Base-by-base conservation (phyloP, 1,284 basidiomycete genomes). In the Hortiboletus rubellus region DNA sequence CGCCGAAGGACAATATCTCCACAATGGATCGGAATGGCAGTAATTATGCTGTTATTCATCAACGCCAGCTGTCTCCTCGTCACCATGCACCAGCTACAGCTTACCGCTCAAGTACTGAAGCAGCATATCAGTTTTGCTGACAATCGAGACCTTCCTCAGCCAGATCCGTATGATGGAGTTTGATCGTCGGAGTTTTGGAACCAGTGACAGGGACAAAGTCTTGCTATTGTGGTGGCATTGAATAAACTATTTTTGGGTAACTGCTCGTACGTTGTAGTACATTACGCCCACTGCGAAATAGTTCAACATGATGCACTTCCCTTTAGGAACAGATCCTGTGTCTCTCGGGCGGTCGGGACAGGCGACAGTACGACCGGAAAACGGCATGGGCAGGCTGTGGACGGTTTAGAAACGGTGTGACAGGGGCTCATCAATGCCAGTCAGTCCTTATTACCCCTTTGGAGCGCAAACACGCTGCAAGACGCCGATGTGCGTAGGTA, bases 161-260 rank as follows among this genome's bases (percentile, higher is more conserved):
- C 69, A 18, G 60, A 69, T 50, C 69, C 58, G 14, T 70, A 72
- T 47, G 66, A 72, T 46, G 68, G 70, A 43, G 61, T 71, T 48
- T 71, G 47, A 70, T 50, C 36, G 4, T 31, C 2, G 24, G 5
- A 27, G 33, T 11, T 31, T 27, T 24, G 50, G 12, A 33, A 45
- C 43, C 47, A 30, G 52, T 38, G 38, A n/a, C 37, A 15, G 37
- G 38, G 51, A 36, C 33, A 33, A 27, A 5, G 27, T 27, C 12
- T 33, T 33, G 2, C 33, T 34, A 12, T 34, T 37, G 43, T 36
- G 6, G 36, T 41, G 44, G 51, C 45, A 34, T 15, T 43, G 15
- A 27, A 38, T 24, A 27, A 14, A 52, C 41, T 51, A 55, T 60
- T 63, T 56, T 58, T 44, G 31, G 37, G 59, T 10, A 37, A 31